phyloP scores from a whole-genome alignment of 257 asterid species.

The Salvia rosmarinus region DNA sequence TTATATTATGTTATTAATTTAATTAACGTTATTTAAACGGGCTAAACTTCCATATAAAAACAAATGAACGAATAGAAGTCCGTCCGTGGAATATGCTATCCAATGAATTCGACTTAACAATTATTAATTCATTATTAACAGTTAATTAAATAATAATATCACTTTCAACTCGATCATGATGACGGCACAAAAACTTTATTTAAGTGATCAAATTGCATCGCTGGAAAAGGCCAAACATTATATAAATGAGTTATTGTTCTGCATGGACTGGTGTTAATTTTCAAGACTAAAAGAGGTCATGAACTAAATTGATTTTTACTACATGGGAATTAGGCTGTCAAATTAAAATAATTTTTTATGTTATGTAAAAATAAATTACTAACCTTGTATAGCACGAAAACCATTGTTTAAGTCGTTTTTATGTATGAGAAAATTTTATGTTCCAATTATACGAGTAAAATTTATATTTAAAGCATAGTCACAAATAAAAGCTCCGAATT shows the following conservation, averaged over 20 bases:
- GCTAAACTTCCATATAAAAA: constrained; percentile 3
- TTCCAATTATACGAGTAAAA: no score
- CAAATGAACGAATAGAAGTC: constrained; percentile 37
- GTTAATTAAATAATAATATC: not conserved
- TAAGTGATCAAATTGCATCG: constrained; percentile 5
- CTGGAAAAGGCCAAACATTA: not conserved
- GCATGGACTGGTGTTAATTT: not conserved
- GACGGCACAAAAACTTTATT: not conserved
- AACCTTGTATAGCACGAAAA: no score
- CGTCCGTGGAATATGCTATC: constrained; percentile 43
- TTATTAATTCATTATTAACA: not conserved
- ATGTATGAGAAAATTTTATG: no score
- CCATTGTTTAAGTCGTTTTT: no score
- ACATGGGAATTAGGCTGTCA: no score
- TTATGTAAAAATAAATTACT: no score
- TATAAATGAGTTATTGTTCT: not conserved
- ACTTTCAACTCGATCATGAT: constrained; percentile 1
- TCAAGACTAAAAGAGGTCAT: not conserved
- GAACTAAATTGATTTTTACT: not conserved
- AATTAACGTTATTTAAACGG: constrained; percentile 5
- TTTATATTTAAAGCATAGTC: no score
- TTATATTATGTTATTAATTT: not conserved
- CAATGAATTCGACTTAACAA: constrained; percentile 27
- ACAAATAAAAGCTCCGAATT: no score
- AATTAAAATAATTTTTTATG: no score